phyloP scores from a whole-genome alignment of 1,284 basidiomycete genomes.

The Apiotrichum gracile region DNA sequence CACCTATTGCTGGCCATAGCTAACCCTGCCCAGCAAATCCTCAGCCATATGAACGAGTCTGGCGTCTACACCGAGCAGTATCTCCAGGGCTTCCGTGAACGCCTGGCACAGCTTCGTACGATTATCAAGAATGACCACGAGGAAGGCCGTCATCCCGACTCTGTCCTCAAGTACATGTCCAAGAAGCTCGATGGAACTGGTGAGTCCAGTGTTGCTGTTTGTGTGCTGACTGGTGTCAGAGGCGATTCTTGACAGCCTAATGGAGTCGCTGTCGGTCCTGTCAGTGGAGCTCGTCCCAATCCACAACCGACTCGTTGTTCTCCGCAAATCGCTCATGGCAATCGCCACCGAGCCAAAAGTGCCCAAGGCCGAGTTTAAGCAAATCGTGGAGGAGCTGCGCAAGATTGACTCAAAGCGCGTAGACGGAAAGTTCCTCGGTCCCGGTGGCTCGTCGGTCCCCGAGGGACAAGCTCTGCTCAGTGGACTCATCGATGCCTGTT shows the following conservation, averaged over 20 bases:
- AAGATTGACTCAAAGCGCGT: conserved; percentile 95
- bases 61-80: conserved; percentile 86
- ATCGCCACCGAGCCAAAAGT: conserved; percentile 80
- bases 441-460: conserved; percentile 78
- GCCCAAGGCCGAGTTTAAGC: conserved; percentile 81
- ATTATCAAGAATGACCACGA: conserved; percentile 79
- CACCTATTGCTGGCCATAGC: conserved; percentile 5
- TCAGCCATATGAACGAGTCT: conserved; percentile 88
- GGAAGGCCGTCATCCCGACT: conserved; percentile 73
- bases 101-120: conserved; percentile 68
- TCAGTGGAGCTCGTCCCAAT: conserved; percentile 82
- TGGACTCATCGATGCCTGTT: conserved; percentile 91
- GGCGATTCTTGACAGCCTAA: conserved; percentile 64
- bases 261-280: conserved; percentile 76
- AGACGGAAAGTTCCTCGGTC: conserved; percentile 92
- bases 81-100: conserved; percentile 73
- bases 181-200: conserved; percentile 88
- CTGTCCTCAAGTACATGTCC: conserved; percentile 84
- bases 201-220: conserved; percentile 48
- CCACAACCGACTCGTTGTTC: conserved; percentile 79
- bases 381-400: conserved; percentile 83
- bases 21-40: conserved; percentile 64
- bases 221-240: conserved; percentile 52
- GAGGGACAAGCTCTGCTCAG: conserved; percentile 71
- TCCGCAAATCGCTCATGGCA: conserved; percentile 82